Conservation (phyloP, 163 green algal species). For the Scenedesmus sp. region DNA sequence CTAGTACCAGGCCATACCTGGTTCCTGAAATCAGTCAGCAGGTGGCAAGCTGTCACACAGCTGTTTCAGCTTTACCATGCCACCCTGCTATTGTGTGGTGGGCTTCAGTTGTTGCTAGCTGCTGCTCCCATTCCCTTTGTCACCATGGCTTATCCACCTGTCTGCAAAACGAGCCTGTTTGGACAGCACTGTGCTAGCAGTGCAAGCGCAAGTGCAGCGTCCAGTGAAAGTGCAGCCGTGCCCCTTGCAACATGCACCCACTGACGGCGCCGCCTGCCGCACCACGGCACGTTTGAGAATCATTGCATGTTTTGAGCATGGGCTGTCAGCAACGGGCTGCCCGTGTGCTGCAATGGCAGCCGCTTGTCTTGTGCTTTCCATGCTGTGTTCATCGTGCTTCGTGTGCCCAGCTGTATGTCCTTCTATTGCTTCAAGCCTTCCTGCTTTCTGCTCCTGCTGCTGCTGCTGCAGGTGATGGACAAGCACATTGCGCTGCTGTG, state of each 20-base stretch:
- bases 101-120: too few species aligned
- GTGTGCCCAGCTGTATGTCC: background rate
- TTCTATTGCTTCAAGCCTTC: background rate
- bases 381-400: background rate
- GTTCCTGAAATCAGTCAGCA: too few species aligned
- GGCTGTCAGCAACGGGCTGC: too few species aligned
- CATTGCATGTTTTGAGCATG: too few species aligned
- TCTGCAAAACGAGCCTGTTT: background rate
- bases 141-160: too few species aligned
- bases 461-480: slow-evolving; percentile 90
- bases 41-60: too few species aligned
- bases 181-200: background rate
- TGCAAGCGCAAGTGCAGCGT: background rate
- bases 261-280: background rate
- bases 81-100: too few species aligned
- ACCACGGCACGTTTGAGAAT: too few species aligned
- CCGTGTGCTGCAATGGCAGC: background rate
- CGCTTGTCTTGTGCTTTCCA: background rate
- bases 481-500: slow-evolving; percentile 93
- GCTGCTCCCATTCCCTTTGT: too few species aligned
- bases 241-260: background rate
- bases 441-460: background rate
- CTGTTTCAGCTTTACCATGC: too few species aligned
- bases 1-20: too few species aligned
- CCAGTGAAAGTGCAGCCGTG: background rate